Evolutionary conservation across 345 rosid species (phyloP).

Genomic region (Boechera divaricarpa): DNA sequence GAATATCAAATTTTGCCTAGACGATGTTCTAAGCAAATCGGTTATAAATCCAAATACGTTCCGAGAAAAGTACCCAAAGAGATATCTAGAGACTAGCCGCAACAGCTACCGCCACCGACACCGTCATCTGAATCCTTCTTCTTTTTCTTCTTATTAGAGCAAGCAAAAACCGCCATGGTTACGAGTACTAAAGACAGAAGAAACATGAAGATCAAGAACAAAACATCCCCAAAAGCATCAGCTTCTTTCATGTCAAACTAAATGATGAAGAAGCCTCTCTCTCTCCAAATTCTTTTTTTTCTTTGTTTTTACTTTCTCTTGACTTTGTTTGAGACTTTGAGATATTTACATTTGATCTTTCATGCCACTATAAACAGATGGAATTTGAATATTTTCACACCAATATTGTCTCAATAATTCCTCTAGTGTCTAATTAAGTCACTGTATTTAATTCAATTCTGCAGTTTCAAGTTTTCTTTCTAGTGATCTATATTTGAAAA

Average conservation of each 20-base stretch:
- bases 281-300: not conserved
- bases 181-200: constrained; percentile 34
- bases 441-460: constrained; percentile 9
- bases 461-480: constrained; percentile 31
- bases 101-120: not conserved
- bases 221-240: not conserved
- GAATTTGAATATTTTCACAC: not conserved
- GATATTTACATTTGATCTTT: not conserved
- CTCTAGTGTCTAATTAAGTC: not conserved
- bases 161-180: constrained; percentile 26
- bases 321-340: not conserved
- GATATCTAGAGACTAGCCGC: not conserved
- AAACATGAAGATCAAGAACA: constrained; percentile 32
- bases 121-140: not conserved
- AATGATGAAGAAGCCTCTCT: not conserved
- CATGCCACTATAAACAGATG: constrained; percentile 19
- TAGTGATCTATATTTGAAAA: constrained; percentile 21
- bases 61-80: no score
- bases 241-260: constrained; percentile 22
- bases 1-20: no score
- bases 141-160: not conserved
- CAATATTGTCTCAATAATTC: not conserved
- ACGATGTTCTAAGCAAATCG: no score
- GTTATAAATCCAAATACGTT: no score
- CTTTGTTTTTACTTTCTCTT: not conserved